Evolutionary conservation across 495 filamentous ascomycete species (phyloP).

Genomic region (Rostrohypoxylon terebratum): DNA sequence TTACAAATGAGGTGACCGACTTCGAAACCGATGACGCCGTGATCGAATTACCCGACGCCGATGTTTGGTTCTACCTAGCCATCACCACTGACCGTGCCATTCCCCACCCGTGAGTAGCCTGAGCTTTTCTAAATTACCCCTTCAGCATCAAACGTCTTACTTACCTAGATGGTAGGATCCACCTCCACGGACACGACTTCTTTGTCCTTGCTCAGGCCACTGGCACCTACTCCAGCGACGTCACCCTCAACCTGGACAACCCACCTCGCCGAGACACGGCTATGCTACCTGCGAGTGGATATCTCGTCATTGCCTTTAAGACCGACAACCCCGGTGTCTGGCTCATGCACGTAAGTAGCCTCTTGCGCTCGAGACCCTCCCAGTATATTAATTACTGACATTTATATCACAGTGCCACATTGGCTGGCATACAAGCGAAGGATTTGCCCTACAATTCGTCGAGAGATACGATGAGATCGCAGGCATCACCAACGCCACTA

Average conservation of each 20-base stretch:
- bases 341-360: constrained; percentile 58
- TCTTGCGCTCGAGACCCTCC: too few species aligned
- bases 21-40: constrained; percentile 51
- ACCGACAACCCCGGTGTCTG: constrained; percentile 69
- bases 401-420: constrained; percentile 52
- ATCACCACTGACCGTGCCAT: constrained; percentile 47
- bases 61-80: constrained; percentile 58
- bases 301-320: constrained; percentile 66
- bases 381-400: constrained; percentile 16
- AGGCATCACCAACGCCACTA: constrained; percentile 49
- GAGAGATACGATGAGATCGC: constrained; percentile 58
- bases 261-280: constrained; percentile 72
- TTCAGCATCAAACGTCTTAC: constrained; percentile 6
- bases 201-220: constrained; percentile 61
- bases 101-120: constrained; percentile 26
- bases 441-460: constrained; percentile 63
- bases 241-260: constrained; percentile 52
- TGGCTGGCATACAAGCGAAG: constrained; percentile 63
- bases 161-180: constrained; percentile 57
- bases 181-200: constrained; percentile 72
- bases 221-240: constrained; percentile 40
- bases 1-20: constrained; percentile 49
- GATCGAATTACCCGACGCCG: constrained; percentile 52
- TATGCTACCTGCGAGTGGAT: constrained; percentile 61
- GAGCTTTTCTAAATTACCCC: constrained; percentile 21